Evolutionary conservation across 441 rosid genomes (phyloP).

Genomic region (Jatropha podagrica): DNA sequence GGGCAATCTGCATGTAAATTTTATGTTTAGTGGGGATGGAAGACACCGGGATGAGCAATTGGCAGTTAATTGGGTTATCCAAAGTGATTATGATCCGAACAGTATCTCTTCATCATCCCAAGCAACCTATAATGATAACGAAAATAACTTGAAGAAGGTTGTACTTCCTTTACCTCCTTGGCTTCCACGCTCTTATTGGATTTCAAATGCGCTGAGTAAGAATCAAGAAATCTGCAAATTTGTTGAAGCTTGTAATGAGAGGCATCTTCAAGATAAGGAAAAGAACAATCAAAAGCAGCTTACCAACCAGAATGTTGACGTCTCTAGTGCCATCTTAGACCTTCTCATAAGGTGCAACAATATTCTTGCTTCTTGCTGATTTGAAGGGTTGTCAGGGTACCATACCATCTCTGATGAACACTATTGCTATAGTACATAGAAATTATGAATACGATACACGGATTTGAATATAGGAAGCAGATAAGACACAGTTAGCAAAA

Average conservation of each 20-base stretch:
- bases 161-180: slow-evolving; percentile 22
- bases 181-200: slow-evolving; percentile 19
- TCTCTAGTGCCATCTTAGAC: not conserved
- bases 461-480: not conserved
- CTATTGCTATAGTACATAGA: not conserved
- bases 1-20: not conserved
- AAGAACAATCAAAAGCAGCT: not conserved
- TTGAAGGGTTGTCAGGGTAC: slow-evolving; percentile 33
- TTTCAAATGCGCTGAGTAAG: not conserved
- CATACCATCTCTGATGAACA: slow-evolving; percentile 16
- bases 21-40: not conserved
- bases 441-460: not conserved
- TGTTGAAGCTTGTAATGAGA: not conserved
- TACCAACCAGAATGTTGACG: not conserved
- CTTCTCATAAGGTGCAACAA: slow-evolving; percentile 8
- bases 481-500: not conserved
- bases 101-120: not conserved
- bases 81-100: not conserved
- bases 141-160: slow-evolving; percentile 24
- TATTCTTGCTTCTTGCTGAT: slow-evolving; percentile 17
- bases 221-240: not conserved
- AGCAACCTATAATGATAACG: slow-evolving; percentile 5
- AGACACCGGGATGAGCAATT: slow-evolving; percentile 18
- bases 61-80: not conserved
- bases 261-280: not conserved